phyloP scores from a whole-genome alignment of 176 grass and related monocot genomes.

The Oryza glumipatula region DNA sequence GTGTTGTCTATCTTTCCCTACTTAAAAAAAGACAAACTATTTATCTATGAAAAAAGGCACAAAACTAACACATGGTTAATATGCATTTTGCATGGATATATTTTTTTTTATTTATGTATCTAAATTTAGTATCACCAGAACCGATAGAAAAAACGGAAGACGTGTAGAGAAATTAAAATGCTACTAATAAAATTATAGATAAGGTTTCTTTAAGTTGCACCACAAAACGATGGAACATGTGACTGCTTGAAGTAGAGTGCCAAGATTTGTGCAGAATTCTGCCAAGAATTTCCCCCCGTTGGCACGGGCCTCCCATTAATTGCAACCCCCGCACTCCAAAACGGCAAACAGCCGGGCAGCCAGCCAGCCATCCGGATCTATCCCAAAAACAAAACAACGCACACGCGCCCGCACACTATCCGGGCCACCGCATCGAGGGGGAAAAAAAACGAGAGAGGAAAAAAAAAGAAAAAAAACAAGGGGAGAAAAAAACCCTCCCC shows the following conservation, averaged over 20 bases:
- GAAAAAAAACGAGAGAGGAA: neutral
- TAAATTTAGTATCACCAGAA: neutral
- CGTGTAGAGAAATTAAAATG: neutral
- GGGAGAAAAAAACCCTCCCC: neutral
- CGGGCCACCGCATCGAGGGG: neutral
- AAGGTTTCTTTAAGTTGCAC: neutral
- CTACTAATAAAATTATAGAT: neutral
- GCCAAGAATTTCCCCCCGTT: neutral
- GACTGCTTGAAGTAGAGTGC: neutral
- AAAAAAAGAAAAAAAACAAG: neutral
- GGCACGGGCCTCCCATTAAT: slow-evolving; percentile 18
- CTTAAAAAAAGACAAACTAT: neutral
- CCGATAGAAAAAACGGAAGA: neutral
- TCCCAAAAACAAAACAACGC: neutral
- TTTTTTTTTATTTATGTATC: neutral
- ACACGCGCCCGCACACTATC: slow-evolving; percentile 7
- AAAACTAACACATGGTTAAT: neutral
- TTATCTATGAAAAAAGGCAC: neutral
- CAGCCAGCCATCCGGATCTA: neutral
- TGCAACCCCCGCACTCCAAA: neutral
- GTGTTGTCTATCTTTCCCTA: neutral
- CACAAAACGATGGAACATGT: neutral
- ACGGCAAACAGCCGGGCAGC: neutral
- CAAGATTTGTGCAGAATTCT: neutral
- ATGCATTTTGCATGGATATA: neutral